These are phyloP conservation scores for Fonsecaea monophora DNA, from an alignment of 2,329 filamentous ascomycete genomes.

Conservation along the genomic window DNA sequence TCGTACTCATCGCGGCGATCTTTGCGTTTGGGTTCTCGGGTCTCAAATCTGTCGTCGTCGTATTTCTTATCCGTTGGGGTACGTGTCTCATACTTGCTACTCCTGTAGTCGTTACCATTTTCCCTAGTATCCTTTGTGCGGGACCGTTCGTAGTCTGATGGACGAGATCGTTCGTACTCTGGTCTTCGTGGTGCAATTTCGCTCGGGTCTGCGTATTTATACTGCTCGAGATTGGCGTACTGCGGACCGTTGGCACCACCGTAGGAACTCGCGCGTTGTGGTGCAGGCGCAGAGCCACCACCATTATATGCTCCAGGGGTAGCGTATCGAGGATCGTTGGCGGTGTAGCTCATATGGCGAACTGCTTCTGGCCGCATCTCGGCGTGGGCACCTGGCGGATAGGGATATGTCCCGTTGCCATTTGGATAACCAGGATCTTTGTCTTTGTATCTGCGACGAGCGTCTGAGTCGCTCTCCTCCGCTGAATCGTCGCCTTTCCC, in stretches of 20 bases:
- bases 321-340: slow-evolving; percentile 51
- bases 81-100: slow-evolving; percentile 19
- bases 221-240: slow-evolving; percentile 45
- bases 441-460: slow-evolving; percentile 19
- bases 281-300: slow-evolving; percentile 23
- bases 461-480: slow-evolving; percentile 29
- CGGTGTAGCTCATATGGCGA: slow-evolving; percentile 41
- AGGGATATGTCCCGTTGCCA: slow-evolving; percentile 14
- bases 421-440: slow-evolving; percentile 3
- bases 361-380: slow-evolving; percentile 27
- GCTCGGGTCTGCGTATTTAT: slow-evolving; percentile 40
- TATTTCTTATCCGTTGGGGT: slow-evolving; percentile 23
- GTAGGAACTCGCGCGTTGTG: slow-evolving; percentile 39
- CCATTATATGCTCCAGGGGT: slow-evolving; percentile 44
- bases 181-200: slow-evolving; percentile 27
- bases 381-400: slow-evolving; percentile 18
- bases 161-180: slow-evolving; percentile 29
- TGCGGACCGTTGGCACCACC: slow-evolving; percentile 36
- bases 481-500: slow-evolving; percentile 27
- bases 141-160: slow-evolving; percentile 26
- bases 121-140: slow-evolving; percentile 18
- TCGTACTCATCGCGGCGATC: slow-evolving; percentile 30
- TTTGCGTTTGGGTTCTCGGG: slow-evolving; percentile 33
- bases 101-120: slow-evolving; percentile 36
- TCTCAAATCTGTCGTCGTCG: slow-evolving; percentile 27